Conservation (phyloP, 345 rosid species). For the Camelina laxa region DNA sequence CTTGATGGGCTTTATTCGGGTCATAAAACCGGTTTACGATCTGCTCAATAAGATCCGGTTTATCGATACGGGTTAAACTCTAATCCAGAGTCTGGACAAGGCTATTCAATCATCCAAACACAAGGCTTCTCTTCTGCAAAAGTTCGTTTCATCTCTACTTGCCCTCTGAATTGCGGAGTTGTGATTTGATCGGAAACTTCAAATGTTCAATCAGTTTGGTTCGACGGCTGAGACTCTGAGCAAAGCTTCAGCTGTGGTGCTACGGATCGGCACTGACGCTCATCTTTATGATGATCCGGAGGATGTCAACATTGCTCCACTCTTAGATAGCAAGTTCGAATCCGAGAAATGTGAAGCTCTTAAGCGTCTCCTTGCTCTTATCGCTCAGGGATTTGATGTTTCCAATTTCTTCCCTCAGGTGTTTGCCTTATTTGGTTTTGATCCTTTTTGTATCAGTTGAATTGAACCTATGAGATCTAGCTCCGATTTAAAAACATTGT, state of each 20-base stretch:
- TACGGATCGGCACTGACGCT: conserved; percentile 93
- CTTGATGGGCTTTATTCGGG: conserved; percentile 22
- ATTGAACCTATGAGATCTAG: not conserved
- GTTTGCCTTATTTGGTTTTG: not conserved
- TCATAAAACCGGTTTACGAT: not conserved
- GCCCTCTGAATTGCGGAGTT: conserved; percentile 4
- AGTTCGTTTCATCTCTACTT: conserved; percentile 12
- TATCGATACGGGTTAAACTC: not conserved
- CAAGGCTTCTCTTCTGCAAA: conserved; percentile 26
- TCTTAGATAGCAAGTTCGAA: conserved; percentile 92
- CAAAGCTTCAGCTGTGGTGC: conserved; percentile 88
- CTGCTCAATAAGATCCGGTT: not conserved
- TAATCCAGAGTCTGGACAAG: not conserved
- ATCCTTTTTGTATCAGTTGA: conserved; percentile 16
- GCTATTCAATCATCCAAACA: conserved; percentile 31
- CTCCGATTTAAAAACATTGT: not conserved
- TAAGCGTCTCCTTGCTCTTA: conserved; percentile 91
- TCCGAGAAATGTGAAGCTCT: conserved; percentile 97
- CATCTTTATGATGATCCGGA: conserved; percentile 98
- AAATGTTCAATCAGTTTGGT: conserved; percentile 77
- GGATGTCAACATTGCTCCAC: conserved; percentile 79
- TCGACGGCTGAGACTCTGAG: conserved; percentile 82
- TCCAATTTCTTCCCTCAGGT: conserved; percentile 99
- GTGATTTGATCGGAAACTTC: conserved; percentile 35
- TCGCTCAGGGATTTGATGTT: conserved; percentile 94